A percentile compares a stretch with the other conserved stretches of the same genome.
Evolutionary conservation across 768 basidiomycete genomes (phyloP).

Genomic region (Suillus ampliporus): DNA sequence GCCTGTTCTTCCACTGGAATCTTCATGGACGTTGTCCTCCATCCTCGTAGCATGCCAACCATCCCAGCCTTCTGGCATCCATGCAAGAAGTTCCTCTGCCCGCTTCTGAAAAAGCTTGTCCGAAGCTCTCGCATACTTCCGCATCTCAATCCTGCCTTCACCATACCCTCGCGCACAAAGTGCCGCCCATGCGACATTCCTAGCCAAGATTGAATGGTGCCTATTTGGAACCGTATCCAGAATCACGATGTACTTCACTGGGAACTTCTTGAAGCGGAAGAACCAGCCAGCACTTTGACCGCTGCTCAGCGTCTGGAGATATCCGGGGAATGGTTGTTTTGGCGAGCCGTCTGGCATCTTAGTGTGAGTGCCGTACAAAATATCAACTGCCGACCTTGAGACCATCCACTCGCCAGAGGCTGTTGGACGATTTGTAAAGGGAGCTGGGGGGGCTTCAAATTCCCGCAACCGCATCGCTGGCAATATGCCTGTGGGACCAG

Average conservation of each 20-base stretch:
- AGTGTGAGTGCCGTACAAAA: slow-evolving; percentile 23
- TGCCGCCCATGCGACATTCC: slow-evolving; percentile 36
- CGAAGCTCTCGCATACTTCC: slow-evolving; percentile 23
- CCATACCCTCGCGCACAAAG: slow-evolving; percentile 34
- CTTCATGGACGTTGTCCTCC: slow-evolving; percentile 14
- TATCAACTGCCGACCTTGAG: slow-evolving; percentile 20
- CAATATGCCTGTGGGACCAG: slow-evolving; percentile 15
- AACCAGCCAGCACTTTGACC: slow-evolving; percentile 20
- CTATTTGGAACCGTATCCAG: slow-evolving; percentile 23
- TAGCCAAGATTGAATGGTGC: slow-evolving; percentile 18
- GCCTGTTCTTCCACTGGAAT: not conserved
- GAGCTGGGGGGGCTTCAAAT: slow-evolving; percentile 32
- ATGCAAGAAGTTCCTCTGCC: slow-evolving; percentile 24
- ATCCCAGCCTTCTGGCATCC: slow-evolving; percentile 17
- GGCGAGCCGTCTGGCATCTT: not conserved
- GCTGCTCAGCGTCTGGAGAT: slow-evolving; percentile 11
- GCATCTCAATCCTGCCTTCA: slow-evolving; percentile 24
- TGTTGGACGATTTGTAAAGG: not conserved
- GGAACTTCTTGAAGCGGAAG: slow-evolving; percentile 37
- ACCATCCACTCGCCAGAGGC: slow-evolving; percentile 22
- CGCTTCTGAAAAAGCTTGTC: slow-evolving; percentile 23
- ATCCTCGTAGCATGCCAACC: slow-evolving; percentile 13
- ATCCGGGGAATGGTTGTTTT: slow-evolving; percentile 6
- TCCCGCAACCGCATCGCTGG: slow-evolving; percentile 18
- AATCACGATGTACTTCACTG: slow-evolving; percentile 40